Base-by-base conservation (phyloP, 805 yeast genomes). In the Candida sphagnicola region DNA sequence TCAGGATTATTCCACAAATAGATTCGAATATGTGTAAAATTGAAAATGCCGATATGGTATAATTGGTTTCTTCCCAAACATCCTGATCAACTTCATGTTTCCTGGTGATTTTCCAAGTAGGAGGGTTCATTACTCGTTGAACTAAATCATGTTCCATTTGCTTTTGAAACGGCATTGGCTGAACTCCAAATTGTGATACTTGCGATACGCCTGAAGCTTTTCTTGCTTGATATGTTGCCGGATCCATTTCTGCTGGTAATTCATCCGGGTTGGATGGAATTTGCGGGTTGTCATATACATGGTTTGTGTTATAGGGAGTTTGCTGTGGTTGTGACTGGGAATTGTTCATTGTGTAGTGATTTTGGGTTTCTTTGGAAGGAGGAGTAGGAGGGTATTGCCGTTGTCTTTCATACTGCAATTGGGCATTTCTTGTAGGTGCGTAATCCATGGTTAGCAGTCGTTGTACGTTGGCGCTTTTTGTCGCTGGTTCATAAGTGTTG, bases 121-220 rank as follows among this genome's bases (percentile, higher is more conserved):
- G 65, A 8, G 56, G 48, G 43, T 62, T 56, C 69, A 65, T 63
- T 2, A 64, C 67, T 26, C 46, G 40, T 33, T 48, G 51, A 4
- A 65, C 54, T 35, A 65, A 49, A 8, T 53, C 52, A 25, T 48
- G 44, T 38, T 62, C 68, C 37, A 61, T 37, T 8, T 43, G 46
- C 39, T 50, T 51, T 26, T 48, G 53, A 15, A 44, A 42, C 5
- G 65, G 54, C 2, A 42, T 31, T 26, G 34, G 25, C 18, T 8
- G 15, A 26, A 13, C 6, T 12, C 6, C 29, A 26, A 8, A 12
- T 10, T 13, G 29, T 13, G 29, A 26, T 13, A 13, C 29, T 13
- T 26, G 29, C 6, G 29, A 12, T 13, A 26, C 29, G 5, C 29
- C 29, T 5, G 29, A 26, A 10, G 15, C 29, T 13, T 10, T 19